Evolutionary conservation across 2,329 filamentous ascomycete species (phyloP).

Genomic region (Colletotrichum lini): DNA sequence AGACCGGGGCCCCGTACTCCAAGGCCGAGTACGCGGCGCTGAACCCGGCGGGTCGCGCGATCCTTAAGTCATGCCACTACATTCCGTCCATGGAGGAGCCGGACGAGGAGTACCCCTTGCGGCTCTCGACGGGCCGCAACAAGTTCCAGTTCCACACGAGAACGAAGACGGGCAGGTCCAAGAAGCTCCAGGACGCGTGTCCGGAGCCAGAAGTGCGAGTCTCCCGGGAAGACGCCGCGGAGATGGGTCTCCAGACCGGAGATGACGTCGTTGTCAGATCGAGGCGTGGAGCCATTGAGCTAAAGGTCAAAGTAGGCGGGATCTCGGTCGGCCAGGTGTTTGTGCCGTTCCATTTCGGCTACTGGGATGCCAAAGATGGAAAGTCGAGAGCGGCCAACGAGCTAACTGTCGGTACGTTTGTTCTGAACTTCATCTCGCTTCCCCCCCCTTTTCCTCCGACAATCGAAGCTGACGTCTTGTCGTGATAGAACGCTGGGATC

Average conservation of each 20-base stretch:
- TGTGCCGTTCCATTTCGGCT: slow-evolving; percentile 57
- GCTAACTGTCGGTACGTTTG: slow-evolving; percentile 51
- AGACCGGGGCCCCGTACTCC: slow-evolving; percentile 52
- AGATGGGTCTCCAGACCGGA: slow-evolving; percentile 46
- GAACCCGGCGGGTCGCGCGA: slow-evolving; percentile 52
- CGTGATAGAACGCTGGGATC: slow-evolving; percentile 45
- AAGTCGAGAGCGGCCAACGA: slow-evolving; percentile 51
- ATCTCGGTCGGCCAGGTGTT: slow-evolving; percentile 52
- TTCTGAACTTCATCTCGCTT: too few relatives aligned
- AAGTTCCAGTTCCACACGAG: slow-evolving; percentile 55
- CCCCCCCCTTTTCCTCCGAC: too few relatives aligned
- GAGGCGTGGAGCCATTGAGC: slow-evolving; percentile 49
- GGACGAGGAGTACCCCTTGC: slow-evolving; percentile 51
- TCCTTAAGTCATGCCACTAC: slow-evolving; percentile 53
- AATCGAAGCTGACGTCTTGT: neutral
- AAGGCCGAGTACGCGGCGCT: slow-evolving; percentile 49
- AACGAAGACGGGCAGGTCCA: slow-evolving; percentile 54
- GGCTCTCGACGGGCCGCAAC: slow-evolving; percentile 46
- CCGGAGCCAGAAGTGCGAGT: slow-evolving; percentile 50
- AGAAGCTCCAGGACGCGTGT: slow-evolving; percentile 48
- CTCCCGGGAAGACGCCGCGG: slow-evolving; percentile 49
- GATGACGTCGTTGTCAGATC: slow-evolving; percentile 52
- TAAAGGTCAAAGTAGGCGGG: slow-evolving; percentile 48
- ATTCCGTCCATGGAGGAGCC: slow-evolving; percentile 48
- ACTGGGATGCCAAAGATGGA: slow-evolving; percentile 52